Conservation (phyloP, 306 rosid genomes). For the Malus orientalis region DNA sequence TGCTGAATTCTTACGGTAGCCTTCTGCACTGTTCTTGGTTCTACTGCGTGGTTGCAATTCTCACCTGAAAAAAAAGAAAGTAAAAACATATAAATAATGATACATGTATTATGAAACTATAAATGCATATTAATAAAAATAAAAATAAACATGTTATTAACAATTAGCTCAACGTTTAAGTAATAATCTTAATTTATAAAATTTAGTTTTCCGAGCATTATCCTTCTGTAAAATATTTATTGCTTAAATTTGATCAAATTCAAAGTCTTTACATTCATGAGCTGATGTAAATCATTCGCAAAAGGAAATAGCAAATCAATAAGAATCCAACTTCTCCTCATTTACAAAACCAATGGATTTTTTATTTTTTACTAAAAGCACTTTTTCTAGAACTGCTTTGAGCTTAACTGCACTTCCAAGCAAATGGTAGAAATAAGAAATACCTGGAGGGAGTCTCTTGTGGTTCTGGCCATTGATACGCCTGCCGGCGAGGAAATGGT, state of each 20-base stretch:
- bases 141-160: neutral
- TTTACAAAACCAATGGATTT: neutral
- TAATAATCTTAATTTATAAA: too few species aligned
- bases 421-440: neutral
- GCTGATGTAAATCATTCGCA: neutral
- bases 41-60: constrained; percentile 23
- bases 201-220: fast-evolving
- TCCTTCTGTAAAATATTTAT: neutral
- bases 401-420: neutral
- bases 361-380: neutral
- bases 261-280: neutral
- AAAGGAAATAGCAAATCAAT: neutral
- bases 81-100: neutral
- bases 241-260: neutral
- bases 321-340: neutral
- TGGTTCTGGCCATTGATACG: constrained; percentile 20
- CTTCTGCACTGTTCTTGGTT: constrained; percentile 23
- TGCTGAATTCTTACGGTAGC: constrained; percentile 36
- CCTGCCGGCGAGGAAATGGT: constrained; percentile 45
- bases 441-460: constrained; percentile 47
- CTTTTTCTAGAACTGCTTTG: neutral
- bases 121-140: neutral
- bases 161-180: neutral
- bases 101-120: neutral
- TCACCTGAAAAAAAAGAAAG: constrained; percentile 27